These are phyloP conservation scores for Stagonosporopsis rhizophila DNA, from an alignment of 2,329 filamentous ascomycete genomes.

Conservation along the genomic window DNA sequence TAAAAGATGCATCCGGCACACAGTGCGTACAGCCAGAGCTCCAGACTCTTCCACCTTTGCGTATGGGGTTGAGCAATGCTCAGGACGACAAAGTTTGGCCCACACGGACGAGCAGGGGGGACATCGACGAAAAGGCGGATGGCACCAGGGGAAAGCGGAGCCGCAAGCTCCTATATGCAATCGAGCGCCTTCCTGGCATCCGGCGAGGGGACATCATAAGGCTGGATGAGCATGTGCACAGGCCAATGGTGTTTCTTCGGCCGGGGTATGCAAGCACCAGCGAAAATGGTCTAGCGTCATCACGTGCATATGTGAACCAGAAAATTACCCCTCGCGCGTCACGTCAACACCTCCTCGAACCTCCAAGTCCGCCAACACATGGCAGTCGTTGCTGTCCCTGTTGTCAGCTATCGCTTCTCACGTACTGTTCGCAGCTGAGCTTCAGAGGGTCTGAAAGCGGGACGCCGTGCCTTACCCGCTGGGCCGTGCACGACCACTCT, in stretches of 20 bases:
- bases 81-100: not conserved
- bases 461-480: conserved; percentile 33
- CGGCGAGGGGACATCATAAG: not conserved
- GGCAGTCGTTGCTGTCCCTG: conserved; percentile 13
- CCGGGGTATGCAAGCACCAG: conserved; percentile 5
- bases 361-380: conserved; percentile 21
- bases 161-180: not conserved
- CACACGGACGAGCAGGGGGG: not conserved
- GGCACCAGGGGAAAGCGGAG: not conserved
- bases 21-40: not conserved
- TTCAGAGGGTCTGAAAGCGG: conserved; percentile 22
- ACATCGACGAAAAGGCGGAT: not conserved
- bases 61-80: not conserved
- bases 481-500: conserved; percentile 46
- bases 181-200: not conserved
- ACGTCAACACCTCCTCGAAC: conserved; percentile 33
- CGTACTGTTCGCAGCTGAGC: conserved; percentile 10
- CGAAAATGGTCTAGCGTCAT: conserved; percentile 28
- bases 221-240: conserved; percentile 2
- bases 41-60: not conserved
- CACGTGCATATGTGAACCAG: conserved; percentile 39
- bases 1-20: not conserved
- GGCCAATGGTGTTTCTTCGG: conserved; percentile 31
- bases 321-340: conserved; percentile 44
- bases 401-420: conserved; percentile 2